These are phyloP conservation scores for Monosporascus ibericus DNA, from an alignment of 2,329 filamentous ascomycete genomes.

Conservation along the genomic window DNA sequence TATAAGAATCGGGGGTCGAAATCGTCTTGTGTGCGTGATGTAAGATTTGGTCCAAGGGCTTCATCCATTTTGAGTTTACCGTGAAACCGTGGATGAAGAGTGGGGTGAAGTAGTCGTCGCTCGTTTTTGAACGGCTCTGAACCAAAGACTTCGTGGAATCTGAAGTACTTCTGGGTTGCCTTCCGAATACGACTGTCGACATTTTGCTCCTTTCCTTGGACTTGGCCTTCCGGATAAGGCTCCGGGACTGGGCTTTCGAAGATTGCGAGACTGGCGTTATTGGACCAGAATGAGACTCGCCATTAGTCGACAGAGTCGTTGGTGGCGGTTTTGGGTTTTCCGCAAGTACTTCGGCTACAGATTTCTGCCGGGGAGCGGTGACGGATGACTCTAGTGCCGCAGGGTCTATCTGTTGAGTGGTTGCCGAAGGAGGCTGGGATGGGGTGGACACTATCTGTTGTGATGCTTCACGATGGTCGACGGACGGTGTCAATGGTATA, in stretches of 20 bases:
- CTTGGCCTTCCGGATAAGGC: conserved; percentile 42
- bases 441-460: not conserved
- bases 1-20: conserved; percentile 75
- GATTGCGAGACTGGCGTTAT: conserved; percentile 25
- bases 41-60: conserved; percentile 64
- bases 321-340: conserved; percentile 11
- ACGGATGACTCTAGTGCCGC: conserved; percentile 20
- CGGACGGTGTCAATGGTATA: conserved; percentile 3
- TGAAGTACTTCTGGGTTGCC: conserved; percentile 46
- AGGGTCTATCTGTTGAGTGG: conserved; percentile 2
- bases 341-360: conserved; percentile 25
- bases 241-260: conserved; percentile 18
- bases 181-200: conserved; percentile 74
- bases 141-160: conserved; percentile 38
- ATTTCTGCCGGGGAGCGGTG: conserved; percentile 23
- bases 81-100: conserved; percentile 55
- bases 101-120: conserved; percentile 59
- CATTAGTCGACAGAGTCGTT: conserved; percentile 5
- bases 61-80: conserved; percentile 52
- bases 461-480: conserved; percentile 1
- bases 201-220: conserved; percentile 58
- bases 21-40: conserved; percentile 84
- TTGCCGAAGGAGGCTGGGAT: not conserved
- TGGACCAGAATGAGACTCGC: conserved; percentile 15
- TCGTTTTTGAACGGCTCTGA: conserved; percentile 32